These are phyloP conservation scores for Macadamia tetraphylla DNA, from an alignment of 164 flowering plant species.

Conservation along the genomic window DNA sequence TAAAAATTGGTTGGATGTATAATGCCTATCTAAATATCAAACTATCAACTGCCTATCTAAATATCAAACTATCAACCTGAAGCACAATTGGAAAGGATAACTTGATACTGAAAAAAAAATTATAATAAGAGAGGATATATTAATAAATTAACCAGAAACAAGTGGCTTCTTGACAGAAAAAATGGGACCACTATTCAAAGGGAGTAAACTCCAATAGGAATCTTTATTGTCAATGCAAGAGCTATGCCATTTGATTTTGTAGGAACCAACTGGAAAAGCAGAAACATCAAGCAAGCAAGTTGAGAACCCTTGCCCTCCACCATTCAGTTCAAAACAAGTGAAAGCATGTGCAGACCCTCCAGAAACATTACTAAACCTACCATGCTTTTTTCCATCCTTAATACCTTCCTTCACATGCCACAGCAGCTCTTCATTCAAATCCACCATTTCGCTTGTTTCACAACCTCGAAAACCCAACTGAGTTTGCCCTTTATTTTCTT, in stretches of 20 bases:
- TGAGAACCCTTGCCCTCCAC: slow-evolving; percentile 71
- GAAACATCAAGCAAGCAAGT: slow-evolving; percentile 78
- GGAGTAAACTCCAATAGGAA: slow-evolving; percentile 60
- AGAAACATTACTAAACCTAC: slow-evolving; percentile 7
- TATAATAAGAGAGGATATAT: neutral
- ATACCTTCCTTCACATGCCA: slow-evolving; percentile 25
- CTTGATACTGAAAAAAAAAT: no score
- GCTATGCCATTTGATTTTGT: slow-evolving; percentile 63
- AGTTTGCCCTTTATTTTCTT: slow-evolving; percentile 16
- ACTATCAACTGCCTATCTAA: no score
- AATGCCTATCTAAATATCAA: no score
- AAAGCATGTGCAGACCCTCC: slow-evolving; percentile 21
- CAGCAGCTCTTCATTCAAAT: slow-evolving; percentile 47
- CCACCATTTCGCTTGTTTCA: slow-evolving; percentile 35
- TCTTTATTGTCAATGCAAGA: slow-evolving; percentile 60
- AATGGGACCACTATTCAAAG: slow-evolving; percentile 48
- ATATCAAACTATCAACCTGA: no score
- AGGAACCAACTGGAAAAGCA: slow-evolving; percentile 55
- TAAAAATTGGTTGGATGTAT: no score
- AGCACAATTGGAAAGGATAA: no score
- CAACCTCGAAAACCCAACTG: slow-evolving; percentile 19
- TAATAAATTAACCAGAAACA: neutral
- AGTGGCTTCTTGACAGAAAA: slow-evolving; percentile 32
- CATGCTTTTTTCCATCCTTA: slow-evolving; percentile 3
- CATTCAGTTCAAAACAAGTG: slow-evolving; percentile 44